Evolutionary conservation across 306 rosid species (phyloP), one percentile per base, ranked within the genome.

Genomic region (Cicer judaicum): DNA sequence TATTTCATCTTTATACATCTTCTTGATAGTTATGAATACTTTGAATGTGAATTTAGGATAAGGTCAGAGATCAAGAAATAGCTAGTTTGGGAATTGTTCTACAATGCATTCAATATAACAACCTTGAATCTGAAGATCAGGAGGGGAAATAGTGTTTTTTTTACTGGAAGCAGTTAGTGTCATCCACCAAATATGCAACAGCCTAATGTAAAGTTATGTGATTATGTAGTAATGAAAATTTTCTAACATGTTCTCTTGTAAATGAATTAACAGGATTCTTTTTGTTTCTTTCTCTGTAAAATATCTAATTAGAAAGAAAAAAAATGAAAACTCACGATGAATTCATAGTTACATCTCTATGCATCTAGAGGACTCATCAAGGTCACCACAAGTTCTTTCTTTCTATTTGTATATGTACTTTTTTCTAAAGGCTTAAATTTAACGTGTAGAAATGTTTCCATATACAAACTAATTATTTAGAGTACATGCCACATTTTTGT

Each of bases 101-200:
- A 15, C 9, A 14, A 5, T 36, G 62, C 29, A 52, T 69, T 69
- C 7, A 7, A 15, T 48, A 83, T 24, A 71, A 81, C 81, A 72
- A 68, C 50, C 76, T 85, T 21, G 50, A 81, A 62, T 67, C 82
- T 6, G 62, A 78, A 69, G 63, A 77, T 79, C 64, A 38, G 15
- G 64, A 40, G 63, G 64, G 46, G 0, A 16, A 52, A 56, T 34
- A 40, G 76, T 56, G 12, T 64, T 63, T 13, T 29, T 7, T 24
- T 24, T 24, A 7, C 41, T 38, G 62, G 29, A 46, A 11, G n/a
- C 60, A 4, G 36, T 10, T 1, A 9, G 49, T 63, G 18, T 6
- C 14, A 42, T 39, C 8, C 21, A 15, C n/a, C 47, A 7, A 63
- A 1, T 50, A 10, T 10, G 13, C 7, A 19, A 9, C 7, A 8